Conservation (phyloP, 805 yeast species). For the Yamadazyma sp. region DNA sequence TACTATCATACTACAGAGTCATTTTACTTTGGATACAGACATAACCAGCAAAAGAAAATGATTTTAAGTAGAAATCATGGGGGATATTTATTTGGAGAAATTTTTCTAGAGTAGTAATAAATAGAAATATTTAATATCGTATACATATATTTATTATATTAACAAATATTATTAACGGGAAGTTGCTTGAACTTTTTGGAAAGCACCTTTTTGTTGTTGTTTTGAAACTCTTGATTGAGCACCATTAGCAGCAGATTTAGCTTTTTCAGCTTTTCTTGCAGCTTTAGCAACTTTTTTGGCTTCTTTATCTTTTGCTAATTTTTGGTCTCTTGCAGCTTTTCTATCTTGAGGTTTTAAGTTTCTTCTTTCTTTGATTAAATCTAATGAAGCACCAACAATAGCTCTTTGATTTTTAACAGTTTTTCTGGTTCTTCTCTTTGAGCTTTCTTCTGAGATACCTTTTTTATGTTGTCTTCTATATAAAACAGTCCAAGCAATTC, state of each 20-base stretch:
- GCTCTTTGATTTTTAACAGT: conserved; percentile 98
- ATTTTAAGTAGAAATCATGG: conserved; percentile 19
- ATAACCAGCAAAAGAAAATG: conserved; percentile 15
- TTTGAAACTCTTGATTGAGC: conserved; percentile 72
- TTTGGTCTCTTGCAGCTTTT: conserved; percentile 95
- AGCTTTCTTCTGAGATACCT: conserved; percentile 97
- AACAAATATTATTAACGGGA: conserved; percentile 67
- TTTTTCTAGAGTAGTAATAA: neutral
- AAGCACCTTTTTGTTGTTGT: conserved; percentile 97
- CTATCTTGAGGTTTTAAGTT: conserved; percentile 93
- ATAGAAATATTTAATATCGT: conserved; percentile 1
- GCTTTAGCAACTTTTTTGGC: conserved; percentile 90
- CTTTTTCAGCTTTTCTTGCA: conserved; percentile 92
- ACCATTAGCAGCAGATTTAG: conserved; percentile 73
- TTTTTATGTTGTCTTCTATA: conserved; percentile 99
- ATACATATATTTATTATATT: conserved; percentile 15
- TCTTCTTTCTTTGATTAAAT: conserved; percentile 97
- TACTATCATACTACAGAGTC: conserved; percentile 40
- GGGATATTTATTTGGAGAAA: conserved; percentile 28
- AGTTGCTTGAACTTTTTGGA: conserved; percentile 94
- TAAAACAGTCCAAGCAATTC: conserved; percentile 98
- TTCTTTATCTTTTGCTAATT: conserved; percentile 79
- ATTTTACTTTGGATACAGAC: conserved; percentile 28
- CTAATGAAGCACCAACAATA: conserved; percentile 98
- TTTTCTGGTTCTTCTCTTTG: conserved; percentile 97